Evolutionary conservation across 176 grass and related monocot species (phyloP).

Genomic region (Oryza longistaminata): DNA sequence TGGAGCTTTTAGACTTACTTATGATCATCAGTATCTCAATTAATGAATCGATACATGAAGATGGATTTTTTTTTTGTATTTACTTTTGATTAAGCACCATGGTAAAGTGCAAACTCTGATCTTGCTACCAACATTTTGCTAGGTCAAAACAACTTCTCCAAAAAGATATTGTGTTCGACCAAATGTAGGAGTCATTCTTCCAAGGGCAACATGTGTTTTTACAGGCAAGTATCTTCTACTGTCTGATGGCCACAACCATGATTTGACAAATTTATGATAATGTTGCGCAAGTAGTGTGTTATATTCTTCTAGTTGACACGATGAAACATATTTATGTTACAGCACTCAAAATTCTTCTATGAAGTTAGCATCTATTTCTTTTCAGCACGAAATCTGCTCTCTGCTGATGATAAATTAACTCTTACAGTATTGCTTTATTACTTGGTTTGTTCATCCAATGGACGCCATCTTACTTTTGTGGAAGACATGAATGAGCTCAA

Average conservation of each 20-base stretch:
- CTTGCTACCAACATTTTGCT: neutral
- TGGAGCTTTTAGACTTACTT: neutral
- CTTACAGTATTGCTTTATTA: neutral
- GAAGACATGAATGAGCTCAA: neutral
- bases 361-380: constrained; percentile 8
- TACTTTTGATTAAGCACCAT: neutral
- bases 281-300: neutral
- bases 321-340: neutral
- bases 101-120: constrained; percentile 9
- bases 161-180: constrained; percentile 83
- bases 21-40: neutral
- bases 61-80: neutral
- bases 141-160: constrained; percentile 94
- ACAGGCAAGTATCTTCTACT: constrained; percentile 52
- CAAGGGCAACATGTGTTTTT: constrained; percentile 60
- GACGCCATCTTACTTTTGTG: constrained; percentile 1
- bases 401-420: neutral
- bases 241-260: constrained; percentile 11
- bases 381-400: neutral
- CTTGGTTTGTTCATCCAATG: neutral
- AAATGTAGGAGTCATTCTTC: constrained; percentile 78
- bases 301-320: constrained; percentile 3
- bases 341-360: neutral
- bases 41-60: constrained; percentile 7
- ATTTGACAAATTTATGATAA: constrained; percentile 9